phyloP scores from a whole-genome alignment of 2,329 filamentous ascomycete species.

The Onygena corvina region DNA sequence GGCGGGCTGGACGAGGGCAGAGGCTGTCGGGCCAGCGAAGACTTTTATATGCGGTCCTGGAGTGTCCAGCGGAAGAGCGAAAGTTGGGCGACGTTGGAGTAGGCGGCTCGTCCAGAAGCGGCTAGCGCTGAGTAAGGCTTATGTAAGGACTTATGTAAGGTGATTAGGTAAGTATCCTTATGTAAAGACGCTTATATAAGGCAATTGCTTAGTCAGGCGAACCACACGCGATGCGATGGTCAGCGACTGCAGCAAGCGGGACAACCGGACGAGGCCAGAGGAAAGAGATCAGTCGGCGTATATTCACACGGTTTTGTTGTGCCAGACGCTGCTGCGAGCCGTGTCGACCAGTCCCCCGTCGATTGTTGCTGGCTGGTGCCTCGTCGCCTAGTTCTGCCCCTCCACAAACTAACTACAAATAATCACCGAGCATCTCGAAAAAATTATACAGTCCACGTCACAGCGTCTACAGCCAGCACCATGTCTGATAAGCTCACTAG shows the following conservation, averaged over 20 bases:
- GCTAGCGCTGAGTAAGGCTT: not conserved
- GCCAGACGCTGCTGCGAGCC: too few relatives aligned
- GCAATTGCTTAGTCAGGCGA: not conserved
- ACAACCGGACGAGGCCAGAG: too few relatives aligned
- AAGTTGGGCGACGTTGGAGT: not conserved
- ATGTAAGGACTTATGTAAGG: not conserved
- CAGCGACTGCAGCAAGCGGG: not conserved
- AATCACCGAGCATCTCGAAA: too few relatives aligned
- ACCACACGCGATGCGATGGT: not conserved
- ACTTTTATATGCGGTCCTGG: not conserved
- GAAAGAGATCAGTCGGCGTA: too few relatives aligned
- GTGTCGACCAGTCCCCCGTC: too few relatives aligned
- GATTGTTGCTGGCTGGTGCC: too few relatives aligned
- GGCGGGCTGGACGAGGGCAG: constrained; percentile 20
- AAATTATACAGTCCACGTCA: not conserved
- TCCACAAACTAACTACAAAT: not conserved
- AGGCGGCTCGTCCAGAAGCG: not conserved
- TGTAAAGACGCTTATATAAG: not conserved
- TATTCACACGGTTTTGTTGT: too few relatives aligned
- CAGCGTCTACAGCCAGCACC: constrained; percentile 23
- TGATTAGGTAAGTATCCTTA: not conserved
- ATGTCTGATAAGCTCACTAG: constrained; percentile 94
- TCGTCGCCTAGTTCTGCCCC: not conserved
- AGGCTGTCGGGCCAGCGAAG: constrained; percentile 14
- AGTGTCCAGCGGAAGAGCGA: constrained; percentile 11